phyloP scores from a whole-genome alignment of 768 basidiomycete genomes.

The Leccinum sublutescens region DNA sequence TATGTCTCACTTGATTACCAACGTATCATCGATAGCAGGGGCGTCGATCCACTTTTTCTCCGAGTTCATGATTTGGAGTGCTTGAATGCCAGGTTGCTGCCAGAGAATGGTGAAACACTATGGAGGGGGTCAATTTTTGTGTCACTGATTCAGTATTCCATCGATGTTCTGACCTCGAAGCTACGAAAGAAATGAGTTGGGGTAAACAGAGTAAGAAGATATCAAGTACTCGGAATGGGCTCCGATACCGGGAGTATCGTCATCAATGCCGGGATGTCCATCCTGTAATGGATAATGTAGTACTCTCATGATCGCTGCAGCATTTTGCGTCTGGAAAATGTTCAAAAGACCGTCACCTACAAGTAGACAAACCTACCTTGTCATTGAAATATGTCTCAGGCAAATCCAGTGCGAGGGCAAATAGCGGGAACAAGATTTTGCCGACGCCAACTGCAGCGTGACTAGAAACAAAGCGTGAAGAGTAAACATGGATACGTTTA shows the following conservation, averaged over 20 bases:
- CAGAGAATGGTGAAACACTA: slow-evolving; percentile 88
- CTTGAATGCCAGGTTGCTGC: slow-evolving; percentile 71
- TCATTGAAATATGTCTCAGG: too few relatives aligned
- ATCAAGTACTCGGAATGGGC: slow-evolving; percentile 65
- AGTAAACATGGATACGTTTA: too few relatives aligned
- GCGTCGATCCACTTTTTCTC: slow-evolving; percentile 81
- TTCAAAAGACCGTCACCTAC: too few relatives aligned
- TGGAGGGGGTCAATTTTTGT: neutral
- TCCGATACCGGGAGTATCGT: slow-evolving; percentile 77
- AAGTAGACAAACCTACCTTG: too few relatives aligned
- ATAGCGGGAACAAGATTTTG: too few relatives aligned
- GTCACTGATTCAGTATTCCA: neutral
- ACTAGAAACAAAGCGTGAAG: too few relatives aligned
- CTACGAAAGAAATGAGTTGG: slow-evolving; percentile 23
- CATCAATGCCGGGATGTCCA: slow-evolving; percentile 47
- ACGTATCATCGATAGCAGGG: slow-evolving; percentile 69
- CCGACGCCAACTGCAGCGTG: too few relatives aligned
- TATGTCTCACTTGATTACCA: slow-evolving; percentile 75
- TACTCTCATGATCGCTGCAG: too few relatives aligned
- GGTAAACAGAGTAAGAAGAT: neutral
- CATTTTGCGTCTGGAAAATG: too few relatives aligned
- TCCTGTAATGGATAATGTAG: slow-evolving; percentile 43
- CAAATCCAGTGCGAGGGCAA: too few relatives aligned
- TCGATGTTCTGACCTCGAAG: slow-evolving; percentile 37
- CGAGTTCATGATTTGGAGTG: slow-evolving; percentile 79